Conservation (phyloP, 202 grass and related monocot genomes). For the Bolboschoenoplectus hybrid region DNA sequence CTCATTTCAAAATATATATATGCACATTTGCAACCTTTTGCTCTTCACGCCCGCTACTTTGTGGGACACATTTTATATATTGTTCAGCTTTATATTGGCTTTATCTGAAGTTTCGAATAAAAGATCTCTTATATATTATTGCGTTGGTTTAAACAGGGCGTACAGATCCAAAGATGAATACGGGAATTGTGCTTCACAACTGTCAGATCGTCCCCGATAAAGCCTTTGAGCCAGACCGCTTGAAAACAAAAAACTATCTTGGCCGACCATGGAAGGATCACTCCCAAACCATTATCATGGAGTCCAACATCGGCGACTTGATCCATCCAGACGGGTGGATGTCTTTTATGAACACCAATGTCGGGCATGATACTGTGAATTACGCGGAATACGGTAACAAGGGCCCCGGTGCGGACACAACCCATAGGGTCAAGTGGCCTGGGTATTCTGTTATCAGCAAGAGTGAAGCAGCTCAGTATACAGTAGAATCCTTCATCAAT, state of each 20-base stretch:
- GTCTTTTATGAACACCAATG: conserved; percentile 44
- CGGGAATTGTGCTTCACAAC: too few species aligned
- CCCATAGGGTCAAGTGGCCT: conserved; percentile 57
- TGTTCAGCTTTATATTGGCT: too few species aligned
- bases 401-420: conserved; percentile 63
- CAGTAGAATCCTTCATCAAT: background rate
- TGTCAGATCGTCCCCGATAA: too few species aligned
- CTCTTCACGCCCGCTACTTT: too few species aligned
- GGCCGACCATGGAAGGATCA: conserved; percentile 69
- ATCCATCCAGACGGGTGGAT: conserved; percentile 71
- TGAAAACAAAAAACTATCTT: conserved; percentile 62
- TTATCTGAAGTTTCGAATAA: too few species aligned
- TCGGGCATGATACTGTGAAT: conserved; percentile 55
- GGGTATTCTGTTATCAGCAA: conserved; percentile 58
- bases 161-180: too few species aligned
- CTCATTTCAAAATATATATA: too few species aligned
- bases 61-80: too few species aligned
- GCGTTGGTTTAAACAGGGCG: too few species aligned
- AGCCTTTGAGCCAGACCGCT: conserved; percentile 45
- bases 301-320: conserved; percentile 62
- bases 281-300: conserved; percentile 63
- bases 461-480: conserved; percentile 59
- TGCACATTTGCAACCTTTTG: too few species aligned
- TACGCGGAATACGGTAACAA: conserved; percentile 74
- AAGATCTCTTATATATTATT: too few species aligned